Evolutionary conservation across 2,329 filamentous ascomycete genomes (phyloP), one percentile per base, ranked within the genome.

Genomic region (Tolypocladium nubicola): DNA sequence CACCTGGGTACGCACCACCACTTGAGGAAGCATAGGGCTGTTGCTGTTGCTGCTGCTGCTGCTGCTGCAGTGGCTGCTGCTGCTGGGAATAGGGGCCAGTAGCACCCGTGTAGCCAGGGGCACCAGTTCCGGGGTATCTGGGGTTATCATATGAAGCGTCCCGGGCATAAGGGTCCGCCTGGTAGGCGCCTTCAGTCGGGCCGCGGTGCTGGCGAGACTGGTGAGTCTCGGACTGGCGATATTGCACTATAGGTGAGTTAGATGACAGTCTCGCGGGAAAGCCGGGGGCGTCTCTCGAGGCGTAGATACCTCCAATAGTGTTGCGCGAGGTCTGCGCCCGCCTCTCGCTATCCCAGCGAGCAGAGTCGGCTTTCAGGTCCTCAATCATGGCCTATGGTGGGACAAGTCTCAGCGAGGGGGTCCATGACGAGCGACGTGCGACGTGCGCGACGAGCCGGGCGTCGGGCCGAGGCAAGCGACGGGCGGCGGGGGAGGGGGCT

Each of bases 341-440:
- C 68, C 81, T 77, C 71, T 84, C 81, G 69, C 77, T 77, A 64
- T 84, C 81, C 81, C 81, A 84, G 60, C 81, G 78, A 60, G 80
- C 78, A 62, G 81, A 84, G 69, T 84, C 81, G 68, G 78, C 79
- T 65, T 84, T 84, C 58, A 84, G 71, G 63, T 84, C 81, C 68
- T 82, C 80, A 56, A 84, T 84, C 81, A 84, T 84, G 58, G 81
- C 80, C 81, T 84, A 41, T 57, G 71, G 58, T n/a, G 30, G 41
- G 21, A n/a, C 55, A 16, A 58, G 39, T 38, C n/a, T 57, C 14
- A 53, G 56, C 19, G 14, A 11, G 30, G 30, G 19, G 13, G 9
- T 14, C 23, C n/a, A 50, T 6, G 14, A 40, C 10, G 19, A 16
- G 21, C 21, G 10, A 39, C 41, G 11, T 21, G 21, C 21, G 10